Percentiles rank a stretch among this genome's conserved stretches.
These are phyloP conservation scores for Przewalskia tangutica DNA, from an alignment of 257 asterid species.

Conservation along the genomic window DNA sequence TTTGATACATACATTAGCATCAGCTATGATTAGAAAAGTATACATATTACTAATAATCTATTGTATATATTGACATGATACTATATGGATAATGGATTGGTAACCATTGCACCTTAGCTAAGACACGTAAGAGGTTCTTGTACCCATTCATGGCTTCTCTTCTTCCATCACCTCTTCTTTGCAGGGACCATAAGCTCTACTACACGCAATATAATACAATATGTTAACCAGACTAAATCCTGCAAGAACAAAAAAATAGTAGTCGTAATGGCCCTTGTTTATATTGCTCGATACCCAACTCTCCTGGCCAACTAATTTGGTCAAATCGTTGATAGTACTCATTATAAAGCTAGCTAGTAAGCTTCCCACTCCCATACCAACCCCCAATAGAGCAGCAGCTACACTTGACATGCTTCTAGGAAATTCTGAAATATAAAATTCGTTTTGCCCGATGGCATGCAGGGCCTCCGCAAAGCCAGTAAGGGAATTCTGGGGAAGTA, in stretches of 20 bases:
- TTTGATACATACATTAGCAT: not conserved
- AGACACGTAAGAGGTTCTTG: not conserved
- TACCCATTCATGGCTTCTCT: not conserved
- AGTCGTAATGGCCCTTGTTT: constrained; percentile 57
- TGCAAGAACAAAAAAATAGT: constrained; percentile 27
- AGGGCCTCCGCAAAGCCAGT: constrained; percentile 57
- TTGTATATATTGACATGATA: not conserved
- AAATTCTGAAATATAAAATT: constrained; percentile 53
- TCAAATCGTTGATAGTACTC: constrained; percentile 24
- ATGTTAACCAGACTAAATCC: constrained; percentile 5
- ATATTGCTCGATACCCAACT: constrained; percentile 62
- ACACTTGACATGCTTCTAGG: constrained; percentile 70
- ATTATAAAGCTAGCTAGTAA: constrained; percentile 43
- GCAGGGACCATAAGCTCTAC: not conserved
- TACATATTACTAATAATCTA: not conserved
- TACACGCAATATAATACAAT: not conserved
- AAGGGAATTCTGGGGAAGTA: constrained; percentile 51
- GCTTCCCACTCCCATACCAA: constrained; percentile 37
- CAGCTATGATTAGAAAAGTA: not conserved
- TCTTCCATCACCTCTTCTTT: not conserved
- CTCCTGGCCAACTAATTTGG: constrained; percentile 31
- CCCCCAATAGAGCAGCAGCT: constrained; percentile 30
- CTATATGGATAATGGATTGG: not conserved
- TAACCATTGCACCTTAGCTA: not conserved
- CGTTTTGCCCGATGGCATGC: constrained; percentile 41